Evolutionary conservation across 139 green algal species (phyloP), one percentile per base, ranked within the genome.

Genomic region (Auxenochlorella pyrenoidosa): DNA sequence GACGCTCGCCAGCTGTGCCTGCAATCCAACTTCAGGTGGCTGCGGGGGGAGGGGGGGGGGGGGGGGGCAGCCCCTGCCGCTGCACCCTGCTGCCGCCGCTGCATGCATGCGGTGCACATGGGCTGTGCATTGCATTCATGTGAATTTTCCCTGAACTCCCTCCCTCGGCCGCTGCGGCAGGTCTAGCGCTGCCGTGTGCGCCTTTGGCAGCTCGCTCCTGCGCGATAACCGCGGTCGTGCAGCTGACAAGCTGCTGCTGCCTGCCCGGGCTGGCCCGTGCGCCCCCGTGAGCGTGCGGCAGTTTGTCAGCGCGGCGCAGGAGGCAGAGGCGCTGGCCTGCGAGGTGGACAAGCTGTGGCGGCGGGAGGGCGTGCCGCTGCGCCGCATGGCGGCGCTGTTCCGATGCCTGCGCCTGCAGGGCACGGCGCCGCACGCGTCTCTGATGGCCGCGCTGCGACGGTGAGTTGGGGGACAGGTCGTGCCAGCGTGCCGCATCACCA

Each of bases 371-470:
- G 51, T 81, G 24, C 71, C 70, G 34, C 44, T 60, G 36, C 30
- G 71, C 70, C 13, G 16, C 0, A 32, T 87, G 19, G 44, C 30
- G 3, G 47, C 72, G 59, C 83, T 87, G 30, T 75, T 41, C 51
- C 83, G 83, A 70, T 87, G 83, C 83, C 70, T 87, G 47, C 63
- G 70, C 36, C 83, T 73, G 70, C 34, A 82, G 26, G 71, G 70
- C 1, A 19, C 12, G 47, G 41, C 59, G 26, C 70, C 51, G 15
- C 83, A 87, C 40, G 71, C 51, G 28, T 51, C 70, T 24, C 70
- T 82, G 2, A 68, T 79, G 32, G 66, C 82, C 0, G 82, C 66
- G 19, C 70, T 87, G 26, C 70, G 36, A 12, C 34, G 36, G 66
- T 86, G 66, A 79, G 66, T 5, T 2, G n/a, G 21, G 0, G 34